These are phyloP conservation scores for Bauhinia variegata DNA, from an alignment of 306 rosid genomes.

Conservation along the genomic window DNA sequence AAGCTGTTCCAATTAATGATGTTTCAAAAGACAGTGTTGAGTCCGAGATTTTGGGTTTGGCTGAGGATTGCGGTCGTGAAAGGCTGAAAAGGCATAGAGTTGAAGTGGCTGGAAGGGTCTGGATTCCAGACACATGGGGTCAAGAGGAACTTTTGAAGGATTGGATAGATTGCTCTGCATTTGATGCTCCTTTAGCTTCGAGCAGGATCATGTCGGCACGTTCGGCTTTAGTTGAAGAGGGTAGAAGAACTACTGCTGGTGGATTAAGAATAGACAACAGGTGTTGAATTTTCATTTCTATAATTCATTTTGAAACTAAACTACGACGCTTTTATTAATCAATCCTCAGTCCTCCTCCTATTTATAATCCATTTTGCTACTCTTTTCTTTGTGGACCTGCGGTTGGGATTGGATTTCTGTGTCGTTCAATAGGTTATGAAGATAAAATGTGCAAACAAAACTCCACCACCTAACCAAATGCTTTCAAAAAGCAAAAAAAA, in stretches of 20 bases:
- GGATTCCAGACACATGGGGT: slow-evolving; percentile 97
- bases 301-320: slow-evolving; percentile 20
- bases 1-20: neutral
- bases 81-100: slow-evolving; percentile 71
- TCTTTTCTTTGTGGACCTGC: no score
- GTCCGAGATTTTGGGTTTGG: neutral
- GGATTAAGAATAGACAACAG: slow-evolving; percentile 60
- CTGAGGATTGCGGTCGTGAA: slow-evolving; percentile 67
- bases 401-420: no score
- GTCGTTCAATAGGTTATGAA: no score
- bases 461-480: no score
- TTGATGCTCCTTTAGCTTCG: slow-evolving; percentile 72
- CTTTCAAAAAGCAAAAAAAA: no score
- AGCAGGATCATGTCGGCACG: slow-evolving; percentile 64
- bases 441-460: no score
- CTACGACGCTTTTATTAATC: no score
- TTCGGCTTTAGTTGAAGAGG: slow-evolving; percentile 67
- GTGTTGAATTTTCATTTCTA: slow-evolving; percentile 45
- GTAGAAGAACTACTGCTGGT: slow-evolving; percentile 50
- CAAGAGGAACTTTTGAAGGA: slow-evolving; percentile 84
- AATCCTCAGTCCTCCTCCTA: no score
- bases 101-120: slow-evolving; percentile 74
- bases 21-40: slow-evolving; percentile 12
- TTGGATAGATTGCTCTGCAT: slow-evolving; percentile 78
- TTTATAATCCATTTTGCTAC: no score